These are phyloP conservation scores for Didymella pomorum DNA, from an alignment of 2,329 filamentous ascomycete species.

Conservation along the genomic window DNA sequence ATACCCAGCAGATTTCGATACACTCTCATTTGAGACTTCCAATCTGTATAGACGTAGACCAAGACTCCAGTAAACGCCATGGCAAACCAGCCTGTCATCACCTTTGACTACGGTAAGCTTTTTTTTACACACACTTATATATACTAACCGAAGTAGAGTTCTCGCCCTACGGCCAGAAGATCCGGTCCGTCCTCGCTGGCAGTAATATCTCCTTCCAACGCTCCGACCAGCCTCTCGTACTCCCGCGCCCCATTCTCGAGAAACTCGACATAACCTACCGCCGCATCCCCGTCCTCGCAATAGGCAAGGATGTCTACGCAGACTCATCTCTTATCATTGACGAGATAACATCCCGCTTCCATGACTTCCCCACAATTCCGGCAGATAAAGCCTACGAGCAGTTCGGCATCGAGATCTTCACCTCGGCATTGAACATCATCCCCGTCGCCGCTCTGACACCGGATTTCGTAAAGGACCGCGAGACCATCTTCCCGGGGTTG, in stretches of 20 bases:
- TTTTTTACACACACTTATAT: not conserved
- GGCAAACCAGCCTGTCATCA: constrained; percentile 2
- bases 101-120: constrained; percentile 14
- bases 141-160: not conserved
- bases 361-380: constrained; percentile 46
- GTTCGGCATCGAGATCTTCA: constrained; percentile 9
- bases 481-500: constrained; percentile 9
- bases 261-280: constrained; percentile 71
- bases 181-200: constrained; percentile 11
- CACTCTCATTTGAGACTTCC: not conserved
- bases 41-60: not conserved
- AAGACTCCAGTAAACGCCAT: not conserved
- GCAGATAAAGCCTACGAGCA: constrained; percentile 39
- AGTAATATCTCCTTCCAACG: constrained; percentile 11
- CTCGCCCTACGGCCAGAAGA: constrained; percentile 13
- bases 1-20: not conserved
- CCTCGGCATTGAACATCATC: constrained; percentile 13
- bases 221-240: constrained; percentile 64
- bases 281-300: constrained; percentile 72
- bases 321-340: constrained; percentile 73
- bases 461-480: constrained; percentile 12
- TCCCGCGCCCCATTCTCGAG: constrained; percentile 71
- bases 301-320: constrained; percentile 72
- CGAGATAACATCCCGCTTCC: constrained; percentile 66
- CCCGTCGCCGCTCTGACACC: constrained; percentile 9